Evolutionary conservation across 352 stramenopile genomes (phyloP).

Genomic region (Aphanomyces cochlioides): DNA sequence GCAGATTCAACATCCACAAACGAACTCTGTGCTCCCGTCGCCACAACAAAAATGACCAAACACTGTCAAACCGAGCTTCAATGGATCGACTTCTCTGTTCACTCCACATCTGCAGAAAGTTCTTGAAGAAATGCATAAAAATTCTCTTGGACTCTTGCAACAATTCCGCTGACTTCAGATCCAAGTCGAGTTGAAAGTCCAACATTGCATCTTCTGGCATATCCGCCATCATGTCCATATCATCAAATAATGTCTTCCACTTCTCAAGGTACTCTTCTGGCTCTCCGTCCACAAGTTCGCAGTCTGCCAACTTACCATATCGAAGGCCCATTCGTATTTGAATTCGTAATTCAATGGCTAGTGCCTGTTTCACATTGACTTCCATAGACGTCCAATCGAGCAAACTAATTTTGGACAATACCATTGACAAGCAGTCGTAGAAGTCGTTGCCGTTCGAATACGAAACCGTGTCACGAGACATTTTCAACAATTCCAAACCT

Average conservation of each 20-base stretch:
- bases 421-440: slow-evolving; percentile 61
- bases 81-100: background rate
- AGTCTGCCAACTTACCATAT: too few relatives aligned
- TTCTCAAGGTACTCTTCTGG: too few relatives aligned
- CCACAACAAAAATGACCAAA: slow-evolving; percentile 54
- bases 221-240: too few relatives aligned
- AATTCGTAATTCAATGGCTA: background rate
- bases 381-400: slow-evolving; percentile 72
- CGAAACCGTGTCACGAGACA: slow-evolving; percentile 32
- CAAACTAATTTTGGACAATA: slow-evolving; percentile 74
- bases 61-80: slow-evolving; percentile 53
- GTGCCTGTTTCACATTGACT: slow-evolving; percentile 34
- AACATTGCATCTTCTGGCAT: too few relatives aligned
- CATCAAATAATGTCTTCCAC: too few relatives aligned
- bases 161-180: too few relatives aligned
- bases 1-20: slow-evolving; percentile 45
- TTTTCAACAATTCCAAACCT: slow-evolving; percentile 39
- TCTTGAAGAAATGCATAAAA: too few relatives aligned
- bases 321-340: too few relatives aligned
- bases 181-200: too few relatives aligned
- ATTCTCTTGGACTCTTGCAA: too few relatives aligned
- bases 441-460: slow-evolving; percentile 51
- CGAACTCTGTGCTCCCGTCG: slow-evolving; percentile 40
- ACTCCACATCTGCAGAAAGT: too few relatives aligned
- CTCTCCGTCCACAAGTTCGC: too few relatives aligned